These are phyloP conservation scores for Phytopythium aichiense DNA, from an alignment of 352 stramenopile genomes.

Conservation along the genomic window DNA sequence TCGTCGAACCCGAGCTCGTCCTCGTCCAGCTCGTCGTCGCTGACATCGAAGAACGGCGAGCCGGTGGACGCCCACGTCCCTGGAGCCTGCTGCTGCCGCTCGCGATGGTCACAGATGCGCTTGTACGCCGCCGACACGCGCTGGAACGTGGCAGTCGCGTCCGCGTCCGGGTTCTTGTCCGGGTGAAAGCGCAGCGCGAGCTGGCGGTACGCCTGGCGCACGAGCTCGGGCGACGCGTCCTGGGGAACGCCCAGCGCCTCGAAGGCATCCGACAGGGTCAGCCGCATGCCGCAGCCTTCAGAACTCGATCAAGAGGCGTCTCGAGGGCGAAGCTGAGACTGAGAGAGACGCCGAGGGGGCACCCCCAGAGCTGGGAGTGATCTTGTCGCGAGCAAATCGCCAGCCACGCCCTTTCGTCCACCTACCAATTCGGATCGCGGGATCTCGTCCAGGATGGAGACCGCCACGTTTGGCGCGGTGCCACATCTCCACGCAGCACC, in stretches of 20 bases:
- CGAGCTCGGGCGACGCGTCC: conserved; percentile 36
- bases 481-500: too few relatives aligned
- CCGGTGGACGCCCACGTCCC: neutral
- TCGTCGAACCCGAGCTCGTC: conserved; percentile 29
- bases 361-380: too few relatives aligned
- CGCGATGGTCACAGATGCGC: conserved; percentile 48
- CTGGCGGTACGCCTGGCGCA: conserved; percentile 56
- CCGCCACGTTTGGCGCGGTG: too few relatives aligned
- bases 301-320: neutral
- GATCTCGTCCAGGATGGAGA: too few relatives aligned
- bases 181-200: conserved; percentile 66
- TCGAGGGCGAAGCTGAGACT: neutral
- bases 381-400: too few relatives aligned
- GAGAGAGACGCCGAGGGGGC: neutral
- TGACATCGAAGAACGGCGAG: conserved; percentile 1
- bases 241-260: conserved; percentile 33
- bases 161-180: conserved; percentile 59
- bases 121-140: conserved; percentile 69
- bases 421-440: too few relatives aligned
- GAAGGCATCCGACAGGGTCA: conserved; percentile 44
- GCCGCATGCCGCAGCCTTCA: conserved; percentile 12
- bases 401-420: too few relatives aligned
- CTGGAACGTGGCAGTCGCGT: conserved; percentile 68
- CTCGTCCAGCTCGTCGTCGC: conserved; percentile 15
- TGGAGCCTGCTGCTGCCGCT: conserved; percentile 10